A percentile compares a stretch with the other conserved stretches of the same genome.
Conservation (phyloP, 2,329 filamentous ascomycete species). For the Ophiostoma fasciatum region DNA sequence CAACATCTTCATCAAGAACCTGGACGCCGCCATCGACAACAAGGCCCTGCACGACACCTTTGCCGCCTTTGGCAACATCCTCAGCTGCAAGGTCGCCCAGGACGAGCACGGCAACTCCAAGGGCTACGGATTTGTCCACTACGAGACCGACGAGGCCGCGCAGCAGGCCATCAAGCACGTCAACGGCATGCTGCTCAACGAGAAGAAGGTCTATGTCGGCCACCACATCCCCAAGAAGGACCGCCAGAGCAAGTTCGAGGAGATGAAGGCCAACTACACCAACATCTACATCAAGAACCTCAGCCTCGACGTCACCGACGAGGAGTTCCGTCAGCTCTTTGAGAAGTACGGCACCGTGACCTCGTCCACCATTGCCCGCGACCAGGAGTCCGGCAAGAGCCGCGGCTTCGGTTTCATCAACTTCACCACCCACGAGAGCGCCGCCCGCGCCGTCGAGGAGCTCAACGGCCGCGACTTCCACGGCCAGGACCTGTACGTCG, state of each 20-base stretch:
- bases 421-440: constrained; percentile 82
- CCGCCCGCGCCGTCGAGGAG: constrained; percentile 72
- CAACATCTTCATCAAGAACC: constrained; percentile 99
- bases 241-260: constrained; percentile 99
- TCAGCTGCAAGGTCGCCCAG: constrained; percentile 98
- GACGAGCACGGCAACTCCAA: constrained; percentile 95
- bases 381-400: constrained; percentile 72
- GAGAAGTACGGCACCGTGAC: constrained; percentile 89
- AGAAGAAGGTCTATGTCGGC: constrained; percentile 99
- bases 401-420: constrained; percentile 95
- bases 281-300: constrained; percentile 99
- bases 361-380: constrained; percentile 83
- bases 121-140: constrained; percentile 98
- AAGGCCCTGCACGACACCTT: constrained; percentile 99
- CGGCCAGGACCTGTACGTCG: constrained; percentile 92
- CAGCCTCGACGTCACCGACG: constrained; percentile 66
- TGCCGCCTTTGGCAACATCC: constrained; percentile 95
- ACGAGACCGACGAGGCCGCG: constrained; percentile 97
- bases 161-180: constrained; percentile 97
- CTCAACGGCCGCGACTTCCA: constrained; percentile 87
- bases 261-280: constrained; percentile 99
- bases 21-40: constrained; percentile 97
- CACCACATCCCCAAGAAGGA: constrained; percentile 99
- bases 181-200: constrained; percentile 98
- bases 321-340: constrained; percentile 88